A percentile compares a stretch with the other conserved stretches of the same genome.
phyloP scores from a whole-genome alignment of 2,329 filamentous ascomycete species.

The Intubia oerlemansii region DNA sequence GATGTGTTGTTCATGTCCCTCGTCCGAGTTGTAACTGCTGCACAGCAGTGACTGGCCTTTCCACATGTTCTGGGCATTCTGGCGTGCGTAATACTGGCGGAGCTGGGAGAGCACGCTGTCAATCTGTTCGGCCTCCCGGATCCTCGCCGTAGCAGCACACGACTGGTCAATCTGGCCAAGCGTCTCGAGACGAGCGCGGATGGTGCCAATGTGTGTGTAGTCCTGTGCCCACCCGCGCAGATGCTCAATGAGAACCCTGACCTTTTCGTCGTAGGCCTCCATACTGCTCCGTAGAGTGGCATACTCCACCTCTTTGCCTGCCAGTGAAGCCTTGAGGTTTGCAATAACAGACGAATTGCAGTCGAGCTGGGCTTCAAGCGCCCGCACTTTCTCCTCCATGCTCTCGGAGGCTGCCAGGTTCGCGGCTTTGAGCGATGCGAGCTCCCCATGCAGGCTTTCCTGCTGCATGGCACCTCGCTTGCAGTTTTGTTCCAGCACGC shows the following conservation, averaged over 20 bases:
- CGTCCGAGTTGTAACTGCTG: background rate
- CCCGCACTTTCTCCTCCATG: background rate
- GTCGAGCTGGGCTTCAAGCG: constrained; percentile 1
- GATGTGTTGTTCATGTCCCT: constrained; percentile 2
- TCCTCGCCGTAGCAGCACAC: constrained; percentile 1
- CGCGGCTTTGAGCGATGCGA: background rate
- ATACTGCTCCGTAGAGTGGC: constrained; percentile 1
- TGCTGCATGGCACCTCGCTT: background rate
- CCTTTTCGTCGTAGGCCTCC: constrained; percentile 4
- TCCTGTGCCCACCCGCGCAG: constrained; percentile 6
- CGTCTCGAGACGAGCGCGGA: constrained; percentile 4
- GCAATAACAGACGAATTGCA: background rate
- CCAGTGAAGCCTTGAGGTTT: constrained; percentile 3
- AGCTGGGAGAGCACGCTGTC: constrained; percentile 3
- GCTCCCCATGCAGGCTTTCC: constrained; percentile 3
- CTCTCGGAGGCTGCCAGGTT: background rate
- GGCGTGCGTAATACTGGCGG: constrained; percentile 2
- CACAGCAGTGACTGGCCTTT: too few species aligned
- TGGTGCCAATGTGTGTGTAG: constrained; percentile 2
- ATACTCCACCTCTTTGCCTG: constrained; percentile 4
- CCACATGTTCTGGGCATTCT: background rate
- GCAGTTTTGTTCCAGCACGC: constrained; percentile 4
- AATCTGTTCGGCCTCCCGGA: constrained; percentile 4
- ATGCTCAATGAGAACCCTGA: constrained; percentile 1
- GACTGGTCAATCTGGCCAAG: constrained; percentile 2